Percentiles rank a stretch among this genome's conserved stretches.
Conservation (phyloP, 768 basidiomycete species). For the Amanita fuliginea region DNA sequence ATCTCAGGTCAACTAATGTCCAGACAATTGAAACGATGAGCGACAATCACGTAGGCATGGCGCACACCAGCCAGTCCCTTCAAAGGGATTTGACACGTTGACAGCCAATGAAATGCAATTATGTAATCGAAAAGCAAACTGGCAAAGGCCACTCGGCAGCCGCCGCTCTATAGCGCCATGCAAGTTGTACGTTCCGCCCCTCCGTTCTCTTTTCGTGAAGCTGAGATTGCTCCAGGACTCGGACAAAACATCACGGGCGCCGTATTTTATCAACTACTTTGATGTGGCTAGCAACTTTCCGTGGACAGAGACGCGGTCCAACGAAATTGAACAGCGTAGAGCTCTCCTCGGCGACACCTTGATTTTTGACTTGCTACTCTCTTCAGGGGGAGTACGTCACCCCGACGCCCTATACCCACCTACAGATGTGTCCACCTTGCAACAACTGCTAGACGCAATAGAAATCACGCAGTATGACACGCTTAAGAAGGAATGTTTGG, state of each 20-base stretch:
- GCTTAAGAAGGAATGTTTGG: constrained; percentile 70
- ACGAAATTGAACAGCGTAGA: constrained; percentile 54
- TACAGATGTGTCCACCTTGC: constrained; percentile 37
- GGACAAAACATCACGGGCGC: neutral
- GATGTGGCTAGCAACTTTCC: constrained; percentile 30
- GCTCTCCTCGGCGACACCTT: constrained; percentile 49
- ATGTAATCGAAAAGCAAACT: neutral
- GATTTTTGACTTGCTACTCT: constrained; percentile 65
- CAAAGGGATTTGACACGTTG: neutral
- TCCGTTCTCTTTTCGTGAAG: neutral
- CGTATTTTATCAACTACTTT: constrained; percentile 3
- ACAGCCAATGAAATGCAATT: neutral
- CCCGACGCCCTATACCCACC: constrained; percentile 66
- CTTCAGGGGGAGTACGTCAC: constrained; percentile 47
- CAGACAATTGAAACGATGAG: neutral
- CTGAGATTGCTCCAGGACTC: neutral
- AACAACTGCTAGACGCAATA: constrained; percentile 50
- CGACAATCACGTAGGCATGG: neutral
- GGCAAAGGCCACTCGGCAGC: neutral
- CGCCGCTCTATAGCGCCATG: neutral
- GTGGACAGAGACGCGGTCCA: constrained; percentile 41
- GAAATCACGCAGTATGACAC: constrained; percentile 52
- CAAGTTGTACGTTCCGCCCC: neutral
- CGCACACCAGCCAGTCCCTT: too few species aligned
- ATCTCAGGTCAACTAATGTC: neutral